Conservation (phyloP, 495 filamentous ascomycete genomes). For the Penicillium robsamsonii region DNA sequence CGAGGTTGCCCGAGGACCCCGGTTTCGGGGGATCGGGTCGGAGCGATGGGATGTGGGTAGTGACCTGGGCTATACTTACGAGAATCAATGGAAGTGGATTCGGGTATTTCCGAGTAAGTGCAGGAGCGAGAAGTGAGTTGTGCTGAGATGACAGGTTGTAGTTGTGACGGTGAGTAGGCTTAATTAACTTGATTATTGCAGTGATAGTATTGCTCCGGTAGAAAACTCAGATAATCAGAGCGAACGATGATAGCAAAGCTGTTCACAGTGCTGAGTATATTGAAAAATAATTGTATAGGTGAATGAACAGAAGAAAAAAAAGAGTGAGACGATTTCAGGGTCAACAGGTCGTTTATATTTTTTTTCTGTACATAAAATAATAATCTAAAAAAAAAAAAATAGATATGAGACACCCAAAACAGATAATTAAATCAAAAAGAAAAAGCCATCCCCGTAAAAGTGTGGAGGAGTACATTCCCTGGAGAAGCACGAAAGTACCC, state of each 20-base stretch:
- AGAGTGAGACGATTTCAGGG: not conserved
- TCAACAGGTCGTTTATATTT: slow-evolving; percentile 5
- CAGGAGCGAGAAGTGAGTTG: not conserved
- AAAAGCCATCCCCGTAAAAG: slow-evolving; percentile 7
- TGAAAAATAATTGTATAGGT: not conserved
- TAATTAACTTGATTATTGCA: not conserved
- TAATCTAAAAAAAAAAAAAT: not conserved
- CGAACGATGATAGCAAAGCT: slow-evolving; percentile 7
- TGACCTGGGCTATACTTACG: slow-evolving; percentile 16
- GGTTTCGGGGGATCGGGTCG: slow-evolving; percentile 16
- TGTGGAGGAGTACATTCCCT: slow-evolving; percentile 13
- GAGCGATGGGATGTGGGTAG: slow-evolving; percentile 16
- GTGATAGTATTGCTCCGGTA: not conserved
- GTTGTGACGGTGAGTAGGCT: not conserved
- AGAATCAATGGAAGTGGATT: slow-evolving; percentile 1
- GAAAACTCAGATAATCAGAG: slow-evolving; percentile 1
- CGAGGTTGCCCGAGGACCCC: slow-evolving; percentile 20
- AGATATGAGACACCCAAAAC: slow-evolving; percentile 7
- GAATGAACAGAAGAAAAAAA: not conserved
- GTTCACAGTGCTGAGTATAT: not conserved
- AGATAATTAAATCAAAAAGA: not conserved
- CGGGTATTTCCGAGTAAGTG: not conserved
- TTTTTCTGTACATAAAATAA: not conserved
- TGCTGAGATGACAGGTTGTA: not conserved
- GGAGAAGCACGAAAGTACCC: slow-evolving; percentile 6